Conservation (phyloP, 1,139 yeast species). For the Debaryomyces sp. region DNA sequence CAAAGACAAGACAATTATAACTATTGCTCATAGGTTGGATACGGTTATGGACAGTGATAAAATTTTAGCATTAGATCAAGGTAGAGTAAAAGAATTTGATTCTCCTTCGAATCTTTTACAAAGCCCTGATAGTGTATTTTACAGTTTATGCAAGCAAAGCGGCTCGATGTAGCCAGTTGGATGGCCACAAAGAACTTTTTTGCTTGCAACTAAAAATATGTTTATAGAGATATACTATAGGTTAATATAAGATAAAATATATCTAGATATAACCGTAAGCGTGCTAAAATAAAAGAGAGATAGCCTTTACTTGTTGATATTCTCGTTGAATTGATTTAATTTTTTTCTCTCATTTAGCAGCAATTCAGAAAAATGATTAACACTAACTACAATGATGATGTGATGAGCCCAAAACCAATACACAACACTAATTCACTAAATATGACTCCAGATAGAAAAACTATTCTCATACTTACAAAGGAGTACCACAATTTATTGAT, state of each 20-base stretch:
- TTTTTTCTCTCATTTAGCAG: background rate
- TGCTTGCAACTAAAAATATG: background rate
- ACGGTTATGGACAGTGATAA: slow-evolving; percentile 81
- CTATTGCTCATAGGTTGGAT: slow-evolving; percentile 83
- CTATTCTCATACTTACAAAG: slow-evolving; percentile 13
- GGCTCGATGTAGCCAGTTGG: slow-evolving; percentile 13
- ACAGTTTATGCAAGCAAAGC: slow-evolving; percentile 20
- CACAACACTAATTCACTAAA: slow-evolving; percentile 5
- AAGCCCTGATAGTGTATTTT: slow-evolving; percentile 17
- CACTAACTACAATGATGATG: background rate
- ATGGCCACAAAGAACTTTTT: background rate
- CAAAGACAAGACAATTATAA: slow-evolving; percentile 66
- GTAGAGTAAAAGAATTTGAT: slow-evolving; percentile 71
- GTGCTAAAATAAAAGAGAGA: background rate
- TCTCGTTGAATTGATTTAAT: no score
- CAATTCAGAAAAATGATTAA: background rate
- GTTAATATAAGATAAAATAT: background rate
- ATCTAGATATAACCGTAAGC: background rate
- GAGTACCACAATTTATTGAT: slow-evolving; percentile 12
- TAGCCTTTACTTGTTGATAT: background rate
- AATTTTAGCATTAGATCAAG: slow-evolving; percentile 69
- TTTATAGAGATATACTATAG: background rate
- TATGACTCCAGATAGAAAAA: slow-evolving; percentile 5
- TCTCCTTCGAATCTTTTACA: slow-evolving; percentile 41
- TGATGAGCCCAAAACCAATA: slow-evolving; percentile 3